These are phyloP conservation scores for Fusarium nelsonii DNA, from an alignment of 2,329 filamentous ascomycete genomes.

Conservation along the genomic window DNA sequence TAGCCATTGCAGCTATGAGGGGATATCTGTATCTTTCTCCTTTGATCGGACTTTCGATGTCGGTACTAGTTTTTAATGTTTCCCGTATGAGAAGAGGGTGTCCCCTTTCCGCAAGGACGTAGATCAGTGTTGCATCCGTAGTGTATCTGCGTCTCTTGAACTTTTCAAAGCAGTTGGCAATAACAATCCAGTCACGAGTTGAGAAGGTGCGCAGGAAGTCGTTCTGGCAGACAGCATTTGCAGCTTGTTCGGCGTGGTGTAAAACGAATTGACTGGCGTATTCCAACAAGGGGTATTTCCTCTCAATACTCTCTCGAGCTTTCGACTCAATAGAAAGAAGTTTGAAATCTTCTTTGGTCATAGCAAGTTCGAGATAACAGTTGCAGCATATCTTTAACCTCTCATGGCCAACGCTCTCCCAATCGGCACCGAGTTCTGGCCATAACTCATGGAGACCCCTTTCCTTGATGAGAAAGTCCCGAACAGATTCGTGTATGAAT, in stretches of 20 bases:
- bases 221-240: background rate
- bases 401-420: slow-evolving; percentile 3
- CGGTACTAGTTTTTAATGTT: rapidly evolving
- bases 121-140: background rate
- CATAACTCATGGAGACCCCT: slow-evolving; percentile 44
- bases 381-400: slow-evolving; percentile 19
- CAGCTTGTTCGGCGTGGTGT: slow-evolving; percentile 15
- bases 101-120: slow-evolving; percentile 30
- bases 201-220: background rate
- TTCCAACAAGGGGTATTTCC: slow-evolving; percentile 20
- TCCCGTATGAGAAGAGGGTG: background rate
- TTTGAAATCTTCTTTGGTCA: rapidly evolving
- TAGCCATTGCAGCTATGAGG: slow-evolving; percentile 31
- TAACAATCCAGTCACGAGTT: rapidly evolving
- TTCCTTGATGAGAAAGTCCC: slow-evolving; percentile 60
- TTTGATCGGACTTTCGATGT: rapidly evolving
- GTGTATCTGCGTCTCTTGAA: background rate
- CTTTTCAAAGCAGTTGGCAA: slow-evolving; percentile 5
- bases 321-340: background rate
- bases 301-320: background rate
- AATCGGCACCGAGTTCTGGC: slow-evolving; percentile 13
- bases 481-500: slow-evolving; percentile 66
- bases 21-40: slow-evolving; percentile 21
- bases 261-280: slow-evolving; percentile 28
- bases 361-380: slow-evolving; percentile 2